Conservation (phyloP, 768 basidiomycete species). For the Tulasnella sp. region DNA sequence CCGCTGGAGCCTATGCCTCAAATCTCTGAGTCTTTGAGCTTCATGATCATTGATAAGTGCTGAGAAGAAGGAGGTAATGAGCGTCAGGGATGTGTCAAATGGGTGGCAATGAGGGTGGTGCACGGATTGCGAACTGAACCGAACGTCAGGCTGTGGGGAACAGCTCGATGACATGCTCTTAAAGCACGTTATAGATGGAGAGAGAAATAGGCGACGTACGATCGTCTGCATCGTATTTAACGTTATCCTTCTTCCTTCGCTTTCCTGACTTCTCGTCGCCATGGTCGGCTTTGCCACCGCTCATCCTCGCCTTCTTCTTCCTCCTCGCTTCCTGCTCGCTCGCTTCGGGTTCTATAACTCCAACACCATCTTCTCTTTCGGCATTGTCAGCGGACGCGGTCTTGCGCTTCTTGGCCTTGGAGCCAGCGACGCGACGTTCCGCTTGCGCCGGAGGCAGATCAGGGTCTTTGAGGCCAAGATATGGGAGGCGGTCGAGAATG, state of each 20-base stretch:
- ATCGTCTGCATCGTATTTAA: constrained; percentile 55
- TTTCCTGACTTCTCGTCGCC: constrained; percentile 30
- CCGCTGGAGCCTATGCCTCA: constrained; percentile 90
- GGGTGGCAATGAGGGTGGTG: background rate
- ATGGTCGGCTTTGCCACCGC: constrained; percentile 18
- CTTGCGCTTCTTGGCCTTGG: constrained; percentile 43
- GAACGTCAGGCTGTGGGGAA: constrained; percentile 29
- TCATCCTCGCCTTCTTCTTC: constrained; percentile 47
- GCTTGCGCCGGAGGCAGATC: too few relatives aligned
- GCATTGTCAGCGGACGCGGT: constrained; percentile 39
- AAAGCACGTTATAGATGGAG: constrained; percentile 3
- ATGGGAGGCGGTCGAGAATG: too few relatives aligned
- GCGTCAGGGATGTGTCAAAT: background rate
- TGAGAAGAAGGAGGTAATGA: constrained; percentile 35
- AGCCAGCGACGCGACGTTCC: constrained; percentile 29
- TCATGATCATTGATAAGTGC: constrained; percentile 56
- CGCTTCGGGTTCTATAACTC: constrained; percentile 43
- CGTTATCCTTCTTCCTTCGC: constrained; percentile 59
- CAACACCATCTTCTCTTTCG: constrained; percentile 49
- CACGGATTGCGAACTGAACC: constrained; percentile 5
- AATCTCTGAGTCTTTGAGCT: constrained; percentile 74
- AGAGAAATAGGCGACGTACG: constrained; percentile 43
- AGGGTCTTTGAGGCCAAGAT: too few relatives aligned
- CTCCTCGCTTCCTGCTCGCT: constrained; percentile 35
- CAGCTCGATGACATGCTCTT: constrained; percentile 19